Conservation (phyloP, 805 yeast genomes). For the Starmerella apicola region DNA sequence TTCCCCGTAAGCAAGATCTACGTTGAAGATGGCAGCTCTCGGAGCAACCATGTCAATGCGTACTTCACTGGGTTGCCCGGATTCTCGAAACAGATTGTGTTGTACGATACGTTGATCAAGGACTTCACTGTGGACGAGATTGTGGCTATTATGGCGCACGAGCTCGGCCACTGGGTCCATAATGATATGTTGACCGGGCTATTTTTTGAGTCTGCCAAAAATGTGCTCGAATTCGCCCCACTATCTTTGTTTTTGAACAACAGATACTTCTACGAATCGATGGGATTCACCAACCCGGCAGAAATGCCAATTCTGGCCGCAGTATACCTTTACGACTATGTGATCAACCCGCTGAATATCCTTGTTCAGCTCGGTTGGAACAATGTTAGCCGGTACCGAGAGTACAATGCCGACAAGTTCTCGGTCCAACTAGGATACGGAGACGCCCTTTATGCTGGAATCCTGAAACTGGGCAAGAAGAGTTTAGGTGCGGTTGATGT, state of each 20-base stretch:
- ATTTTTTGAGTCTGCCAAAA: slow-evolving; percentile 49
- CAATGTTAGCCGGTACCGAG: slow-evolving; percentile 68
- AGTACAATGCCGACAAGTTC: slow-evolving; percentile 84
- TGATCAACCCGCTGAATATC: slow-evolving; percentile 67
- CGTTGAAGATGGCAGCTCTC: slow-evolving; percentile 92
- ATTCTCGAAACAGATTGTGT: slow-evolving; percentile 86
- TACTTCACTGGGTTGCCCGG: slow-evolving; percentile 94
- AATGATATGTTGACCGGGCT: slow-evolving; percentile 66
- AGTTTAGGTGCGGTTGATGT: slow-evolving; percentile 80
- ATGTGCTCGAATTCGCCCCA: slow-evolving; percentile 58
- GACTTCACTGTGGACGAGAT: slow-evolving; percentile 67
- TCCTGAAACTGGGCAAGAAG: slow-evolving; percentile 64
- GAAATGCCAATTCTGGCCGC: slow-evolving; percentile 71
- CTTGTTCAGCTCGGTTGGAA: slow-evolving; percentile 54
- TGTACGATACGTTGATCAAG: slow-evolving; percentile 80
- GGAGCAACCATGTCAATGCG: slow-evolving; percentile 95
- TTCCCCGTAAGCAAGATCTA: slow-evolving; percentile 80
- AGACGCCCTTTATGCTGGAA: slow-evolving; percentile 52
- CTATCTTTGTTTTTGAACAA: slow-evolving; percentile 76
- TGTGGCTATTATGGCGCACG: slow-evolving; percentile 95
- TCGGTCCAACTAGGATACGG: slow-evolving; percentile 71
- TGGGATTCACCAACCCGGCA: slow-evolving; percentile 49
- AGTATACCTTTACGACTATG: slow-evolving; percentile 62
- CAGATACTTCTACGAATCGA: slow-evolving; percentile 58
- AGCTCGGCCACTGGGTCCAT: slow-evolving; percentile 94